Base-by-base conservation (phyloP, 768 basidiomycete genomes). In the Pholiota conissans region DNA sequence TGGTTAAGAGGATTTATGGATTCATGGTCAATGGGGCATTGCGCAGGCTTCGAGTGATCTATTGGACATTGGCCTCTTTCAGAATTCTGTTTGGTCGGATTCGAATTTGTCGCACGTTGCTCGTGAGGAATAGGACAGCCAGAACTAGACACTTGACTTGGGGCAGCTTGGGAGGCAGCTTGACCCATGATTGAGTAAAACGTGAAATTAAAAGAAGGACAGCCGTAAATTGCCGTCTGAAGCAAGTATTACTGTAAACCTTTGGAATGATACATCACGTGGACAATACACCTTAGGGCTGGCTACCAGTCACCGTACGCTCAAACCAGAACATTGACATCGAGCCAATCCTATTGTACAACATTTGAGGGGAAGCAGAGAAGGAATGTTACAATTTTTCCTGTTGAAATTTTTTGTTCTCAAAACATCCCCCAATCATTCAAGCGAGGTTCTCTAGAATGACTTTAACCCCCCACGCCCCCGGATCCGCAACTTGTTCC, bases 401-500 rank as follows among this genome's bases (percentile, higher is more conserved):
- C n/a, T n/a, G n/a, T n/a, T n/a, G n/a, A n/a, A n/a, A n/a, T n/a
- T 6, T 32, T 32, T 32, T 13, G 30, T 32, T 32, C 30, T 32
- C 30, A 32, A 6, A 32, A 6, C 7, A 6, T 32, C 7, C 30
- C 30, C 13, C 30, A 32, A 13, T 20, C 16, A 3, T 29, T 28
- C 28, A 20, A 37, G 55, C 29, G 24, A 90, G 71, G 37, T 77
- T 83, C 68, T 90, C 83, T 56, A 93, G 63, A 56, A 93, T 83
- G 8, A 81, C 79, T 66, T 87, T 90, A 55, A 96, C 84, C 45
- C 93, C 93, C 91, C 93, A 93, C 28, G 95, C 95, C 34, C 95
- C 95, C 0, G 94, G 93, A 73, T 98, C 94, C 2, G 93, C 74
- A 20, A 91, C 79, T 35, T 74, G 78, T 69, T 88, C 78, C 54